Percentiles rank a stretch among this genome's conserved stretches.
phyloP scores from a whole-genome alignment of 73 alveolate genomes.

The Symbiodinium pilosum region DNA sequence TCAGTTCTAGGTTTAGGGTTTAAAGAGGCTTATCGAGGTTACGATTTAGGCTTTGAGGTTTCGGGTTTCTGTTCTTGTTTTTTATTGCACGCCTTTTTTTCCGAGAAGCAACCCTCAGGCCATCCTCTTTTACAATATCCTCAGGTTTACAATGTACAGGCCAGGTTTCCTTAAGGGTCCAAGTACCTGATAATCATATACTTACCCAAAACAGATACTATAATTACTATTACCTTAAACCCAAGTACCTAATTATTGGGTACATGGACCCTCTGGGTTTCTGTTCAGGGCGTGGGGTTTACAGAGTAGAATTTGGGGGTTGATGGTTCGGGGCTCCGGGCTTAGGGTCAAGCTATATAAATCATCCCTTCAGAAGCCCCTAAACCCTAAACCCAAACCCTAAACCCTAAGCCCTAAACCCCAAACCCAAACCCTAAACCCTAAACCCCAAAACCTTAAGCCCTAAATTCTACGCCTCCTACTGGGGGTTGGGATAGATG shows the following conservation, averaged over 20 bases:
- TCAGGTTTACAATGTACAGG: too few relatives aligned
- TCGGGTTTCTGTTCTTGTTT: background rate
- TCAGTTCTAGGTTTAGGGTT: background rate
- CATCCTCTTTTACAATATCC: too few relatives aligned
- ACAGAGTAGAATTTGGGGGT: too few relatives aligned
- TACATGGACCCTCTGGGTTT: conserved; percentile 1
- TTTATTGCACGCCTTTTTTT: too few relatives aligned
- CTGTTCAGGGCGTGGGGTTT: too few relatives aligned
- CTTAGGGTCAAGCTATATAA: too few relatives aligned
- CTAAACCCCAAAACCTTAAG: background rate
- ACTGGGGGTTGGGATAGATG: background rate
- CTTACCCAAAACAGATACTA: background rate
- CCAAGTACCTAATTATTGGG: background rate
- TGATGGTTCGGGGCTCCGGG: too few relatives aligned
- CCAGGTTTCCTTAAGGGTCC: too few relatives aligned
- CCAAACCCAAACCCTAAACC: background rate
- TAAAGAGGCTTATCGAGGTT: background rate
- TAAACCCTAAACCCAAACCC: background rate
- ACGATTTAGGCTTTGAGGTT: background rate
- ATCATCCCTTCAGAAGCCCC: too few relatives aligned
- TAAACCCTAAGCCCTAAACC: background rate
- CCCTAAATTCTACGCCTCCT: too few relatives aligned
- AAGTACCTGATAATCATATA: too few relatives aligned
- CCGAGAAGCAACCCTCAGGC: too few relatives aligned
- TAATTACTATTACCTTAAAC: background rate